Evolutionary conservation across 73 alveolate genomes (phyloP).

Genomic region (Urostyla sp.): DNA sequence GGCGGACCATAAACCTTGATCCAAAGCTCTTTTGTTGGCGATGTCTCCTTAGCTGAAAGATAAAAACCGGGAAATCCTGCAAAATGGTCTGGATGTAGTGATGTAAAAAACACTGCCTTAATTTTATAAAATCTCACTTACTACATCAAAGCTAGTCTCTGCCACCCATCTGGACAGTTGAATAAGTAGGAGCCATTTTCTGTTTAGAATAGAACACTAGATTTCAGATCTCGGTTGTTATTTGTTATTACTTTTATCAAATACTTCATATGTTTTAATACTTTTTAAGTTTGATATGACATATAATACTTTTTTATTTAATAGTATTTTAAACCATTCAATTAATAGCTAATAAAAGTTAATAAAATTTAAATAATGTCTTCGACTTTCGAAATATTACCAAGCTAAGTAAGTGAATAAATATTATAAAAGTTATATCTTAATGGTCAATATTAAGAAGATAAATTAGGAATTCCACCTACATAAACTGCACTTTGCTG

Average conservation of each 20-base stretch:
- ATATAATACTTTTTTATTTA: neutral
- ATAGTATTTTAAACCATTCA: neutral
- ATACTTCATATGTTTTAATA: constrained; percentile 19
- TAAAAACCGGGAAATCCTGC: constrained; percentile 72
- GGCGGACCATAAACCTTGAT: constrained; percentile 52
- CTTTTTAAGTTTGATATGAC: neutral
- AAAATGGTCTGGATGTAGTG: constrained; percentile 39
- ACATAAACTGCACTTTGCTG: constrained; percentile 21
- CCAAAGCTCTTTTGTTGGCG: neutral
- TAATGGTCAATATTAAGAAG: constrained; percentile 16
- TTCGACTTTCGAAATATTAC: constrained; percentile 1
- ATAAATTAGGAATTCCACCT: constrained; percentile 9
- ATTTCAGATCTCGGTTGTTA: constrained; percentile 38
- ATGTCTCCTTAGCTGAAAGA: constrained; percentile 39
- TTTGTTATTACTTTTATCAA: constrained; percentile 35
- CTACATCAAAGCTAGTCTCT: constrained; percentile 43
- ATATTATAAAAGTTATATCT: neutral
- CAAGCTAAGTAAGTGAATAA: constrained; percentile 21
- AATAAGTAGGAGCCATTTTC: constrained; percentile 54
- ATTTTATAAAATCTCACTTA: constrained; percentile 46
- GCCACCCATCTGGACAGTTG: constrained; percentile 67
- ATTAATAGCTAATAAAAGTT: neutral
- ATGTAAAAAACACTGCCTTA: constrained; percentile 38
- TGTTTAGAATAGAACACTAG: neutral
- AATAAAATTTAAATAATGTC: too few relatives aligned